Percentiles rank a stretch among this genome's conserved stretches.
These are phyloP conservation scores for Eucalyptus brandiana DNA, from an alignment of 345 rosid species.

Conservation along the genomic window DNA sequence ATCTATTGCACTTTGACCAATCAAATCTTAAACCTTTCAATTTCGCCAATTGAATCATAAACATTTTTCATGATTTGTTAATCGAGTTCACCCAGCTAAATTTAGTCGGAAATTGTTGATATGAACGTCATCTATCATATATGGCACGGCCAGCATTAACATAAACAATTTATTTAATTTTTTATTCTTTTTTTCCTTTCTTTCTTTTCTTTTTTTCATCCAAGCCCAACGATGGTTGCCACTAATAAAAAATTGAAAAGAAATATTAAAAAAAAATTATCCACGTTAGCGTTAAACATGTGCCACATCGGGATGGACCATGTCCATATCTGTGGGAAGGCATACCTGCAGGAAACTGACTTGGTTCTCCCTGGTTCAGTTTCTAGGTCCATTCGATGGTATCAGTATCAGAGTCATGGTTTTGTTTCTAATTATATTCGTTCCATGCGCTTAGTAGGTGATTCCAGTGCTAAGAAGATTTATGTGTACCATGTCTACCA, in stretches of 20 bases:
- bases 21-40: not conserved
- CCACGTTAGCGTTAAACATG: not conserved
- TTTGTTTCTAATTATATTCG: too few species aligned
- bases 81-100: not conserved
- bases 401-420: too few species aligned
- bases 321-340: not conserved
- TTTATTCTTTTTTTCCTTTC: too few species aligned
- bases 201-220: not conserved
- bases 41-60: not conserved
- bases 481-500: too few species aligned
- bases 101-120: not conserved
- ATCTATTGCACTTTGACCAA: not conserved
- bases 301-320: not conserved
- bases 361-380: too few species aligned
- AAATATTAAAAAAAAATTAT: not conserved
- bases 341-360: too few species aligned
- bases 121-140: fast-evolving
- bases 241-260: not conserved
- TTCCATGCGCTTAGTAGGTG: too few species aligned
- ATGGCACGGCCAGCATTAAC: fast-evolving
- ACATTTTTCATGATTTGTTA: not conserved
- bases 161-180: too few species aligned
- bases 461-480: too few species aligned
- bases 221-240: not conserved
- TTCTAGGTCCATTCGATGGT: too few species aligned